Percentiles rank a stretch among this genome's conserved stretches.
phyloP scores from a whole-genome alignment of 2,329 filamentous ascomycete genomes.

The Trichoderma sp. region DNA sequence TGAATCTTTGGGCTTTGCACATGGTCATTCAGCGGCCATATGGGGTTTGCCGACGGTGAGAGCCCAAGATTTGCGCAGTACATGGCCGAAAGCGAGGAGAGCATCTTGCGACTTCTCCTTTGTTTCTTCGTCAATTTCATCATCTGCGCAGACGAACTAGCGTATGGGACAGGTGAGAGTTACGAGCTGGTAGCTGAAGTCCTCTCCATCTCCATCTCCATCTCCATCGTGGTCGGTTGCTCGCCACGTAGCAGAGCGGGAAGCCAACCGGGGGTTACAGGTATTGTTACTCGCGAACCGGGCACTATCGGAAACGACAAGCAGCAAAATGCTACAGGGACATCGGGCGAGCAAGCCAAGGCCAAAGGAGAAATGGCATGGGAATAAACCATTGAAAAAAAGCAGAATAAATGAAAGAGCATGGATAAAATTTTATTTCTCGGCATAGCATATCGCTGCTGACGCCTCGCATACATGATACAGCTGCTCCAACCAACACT shows the following conservation, averaged over 20 bases:
- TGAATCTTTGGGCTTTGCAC: not conserved
- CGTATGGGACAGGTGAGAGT: not conserved
- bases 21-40: not conserved
- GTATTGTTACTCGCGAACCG: slow-evolving; percentile 3
- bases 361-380: not conserved
- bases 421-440: slow-evolving; percentile 5
- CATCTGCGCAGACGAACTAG: not conserved
- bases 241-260: slow-evolving; percentile 19
- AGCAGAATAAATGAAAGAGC: not conserved
- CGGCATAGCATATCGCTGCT: slow-evolving; percentile 12
- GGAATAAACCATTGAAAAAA: not conserved
- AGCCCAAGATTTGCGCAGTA: slow-evolving; percentile 6
- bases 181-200: not conserved
- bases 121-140: not conserved
- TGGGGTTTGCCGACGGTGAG: slow-evolving; percentile 18
- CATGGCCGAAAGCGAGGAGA: slow-evolving; percentile 7
- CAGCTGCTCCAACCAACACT: not conserved
- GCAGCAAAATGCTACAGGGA: not conserved
- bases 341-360: not conserved
- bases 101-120: not conserved
- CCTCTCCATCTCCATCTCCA: not conserved
- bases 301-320: slow-evolving; percentile 13
- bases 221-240: slow-evolving; percentile 15
- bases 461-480: slow-evolving; percentile 12
- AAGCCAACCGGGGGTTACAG: not conserved